phyloP scores from a whole-genome alignment of 139 green algal species.

The Spirogloea muscicola region DNA sequence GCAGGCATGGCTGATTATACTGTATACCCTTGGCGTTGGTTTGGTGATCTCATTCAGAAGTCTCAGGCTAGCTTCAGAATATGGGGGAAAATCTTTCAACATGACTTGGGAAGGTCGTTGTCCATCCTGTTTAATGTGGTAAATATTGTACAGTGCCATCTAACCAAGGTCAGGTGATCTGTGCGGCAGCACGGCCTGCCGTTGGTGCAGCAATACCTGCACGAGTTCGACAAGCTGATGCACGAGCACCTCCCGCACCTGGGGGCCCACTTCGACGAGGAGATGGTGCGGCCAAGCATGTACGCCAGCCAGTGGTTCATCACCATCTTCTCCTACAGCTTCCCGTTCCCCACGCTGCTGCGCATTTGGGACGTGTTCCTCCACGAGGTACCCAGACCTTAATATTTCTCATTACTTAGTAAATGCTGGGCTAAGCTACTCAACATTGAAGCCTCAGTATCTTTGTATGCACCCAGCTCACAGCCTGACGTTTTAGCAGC shows the following conservation, averaged over 20 bases:
- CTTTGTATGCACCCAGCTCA: background rate
- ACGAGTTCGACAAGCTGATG: conserved; percentile 60
- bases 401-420: too few species aligned
- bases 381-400: conserved; percentile 77
- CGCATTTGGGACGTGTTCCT: conserved; percentile 80
- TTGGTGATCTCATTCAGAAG: too few species aligned
- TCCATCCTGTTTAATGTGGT: too few species aligned
- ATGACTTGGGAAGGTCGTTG: too few species aligned
- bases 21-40: too few species aligned
- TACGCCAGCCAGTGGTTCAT: conserved; percentile 87
- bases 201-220: conserved; percentile 72
- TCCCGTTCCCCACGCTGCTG: conserved; percentile 77
- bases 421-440: background rate
- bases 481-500: background rate
- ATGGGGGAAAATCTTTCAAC: too few species aligned
- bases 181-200: conserved; percentile 70
- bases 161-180: too few species aligned
- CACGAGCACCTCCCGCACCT: conserved; percentile 57
- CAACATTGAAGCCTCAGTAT: background rate
- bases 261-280: conserved; percentile 51
- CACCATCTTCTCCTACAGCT: conserved; percentile 77
- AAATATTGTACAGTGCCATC: too few species aligned
- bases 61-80: too few species aligned
- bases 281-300: conserved; percentile 54
- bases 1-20: too few species aligned